Evolutionary conservation across 2,329 filamentous ascomycete genomes (phyloP).

Genomic region (Hymenoscyphus occultus): DNA sequence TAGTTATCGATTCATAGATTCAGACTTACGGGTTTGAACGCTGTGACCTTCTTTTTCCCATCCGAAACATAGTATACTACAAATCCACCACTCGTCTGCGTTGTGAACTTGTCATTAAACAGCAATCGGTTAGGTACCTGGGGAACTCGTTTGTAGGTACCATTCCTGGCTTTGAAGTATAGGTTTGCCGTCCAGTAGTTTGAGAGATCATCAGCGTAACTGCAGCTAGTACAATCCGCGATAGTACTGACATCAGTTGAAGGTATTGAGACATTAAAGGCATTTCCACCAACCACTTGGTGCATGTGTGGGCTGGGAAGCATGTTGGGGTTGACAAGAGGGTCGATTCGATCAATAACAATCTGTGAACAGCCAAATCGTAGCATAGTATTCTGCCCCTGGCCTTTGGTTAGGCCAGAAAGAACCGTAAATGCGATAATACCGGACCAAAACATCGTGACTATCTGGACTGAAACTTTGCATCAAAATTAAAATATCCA

Average conservation of each 20-base stretch:
- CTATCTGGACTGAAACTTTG: background rate
- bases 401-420: background rate
- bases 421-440: conserved; percentile 15
- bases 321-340: conserved; percentile 23
- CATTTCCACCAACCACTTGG: conserved; percentile 49
- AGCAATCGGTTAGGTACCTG: conserved; percentile 59
- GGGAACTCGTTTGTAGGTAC: conserved; percentile 54
- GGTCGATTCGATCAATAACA: conserved; percentile 25
- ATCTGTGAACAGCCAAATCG: conserved; percentile 27
- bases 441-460: conserved; percentile 4
- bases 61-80: conserved; percentile 39
- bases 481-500: background rate
- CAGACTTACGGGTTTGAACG: conserved; percentile 51
- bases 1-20: background rate
- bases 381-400: conserved; percentile 16
- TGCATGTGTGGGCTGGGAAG: conserved; percentile 25
- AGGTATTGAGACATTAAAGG: conserved; percentile 43
- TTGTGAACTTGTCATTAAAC: conserved; percentile 22
- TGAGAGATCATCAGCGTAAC: conserved; percentile 74
- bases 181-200: conserved; percentile 77
- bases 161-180: conserved; percentile 66
- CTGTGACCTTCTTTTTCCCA: conserved; percentile 62
- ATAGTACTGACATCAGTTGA: conserved; percentile 57
- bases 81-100: conserved; percentile 19
- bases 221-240: conserved; percentile 73